A percentile compares a stretch with the other conserved stretches of the same genome.
phyloP scores from a whole-genome alignment of 169 alveolate species.

The Ichthyophthirius multifiliis region DNA sequence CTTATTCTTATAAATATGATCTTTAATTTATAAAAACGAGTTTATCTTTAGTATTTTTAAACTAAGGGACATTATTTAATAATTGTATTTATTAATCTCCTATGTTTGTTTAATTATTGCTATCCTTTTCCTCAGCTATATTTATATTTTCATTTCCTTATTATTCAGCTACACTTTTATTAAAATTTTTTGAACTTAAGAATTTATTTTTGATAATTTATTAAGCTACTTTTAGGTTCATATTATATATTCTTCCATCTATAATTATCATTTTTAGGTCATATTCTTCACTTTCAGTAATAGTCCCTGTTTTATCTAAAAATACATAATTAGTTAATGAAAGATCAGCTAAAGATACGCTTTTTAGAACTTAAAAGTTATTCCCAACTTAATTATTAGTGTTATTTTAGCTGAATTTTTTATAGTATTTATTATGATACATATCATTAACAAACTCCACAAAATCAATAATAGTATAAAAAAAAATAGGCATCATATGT shows the following conservation, averaged over 20 bases:
- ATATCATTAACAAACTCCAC: background rate
- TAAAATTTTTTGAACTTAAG: background rate
- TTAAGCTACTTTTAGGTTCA: background rate
- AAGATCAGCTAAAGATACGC: background rate
- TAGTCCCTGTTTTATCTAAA: conserved; percentile 1
- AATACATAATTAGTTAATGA: background rate
- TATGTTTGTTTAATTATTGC: no score
- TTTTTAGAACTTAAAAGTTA: background rate
- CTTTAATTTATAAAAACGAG: no score
- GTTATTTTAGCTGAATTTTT: background rate
- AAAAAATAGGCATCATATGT: background rate
- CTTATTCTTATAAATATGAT: no score
- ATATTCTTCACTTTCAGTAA: background rate
- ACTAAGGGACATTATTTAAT: no score
- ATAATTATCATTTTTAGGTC: background rate
- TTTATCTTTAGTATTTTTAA: no score
- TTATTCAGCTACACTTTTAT: background rate
- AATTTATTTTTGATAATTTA: background rate
- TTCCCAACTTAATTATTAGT: background rate
- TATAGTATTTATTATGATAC: background rate
- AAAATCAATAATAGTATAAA: background rate
- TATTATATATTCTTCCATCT: background rate
- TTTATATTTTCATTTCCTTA: background rate
- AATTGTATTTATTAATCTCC: no score
- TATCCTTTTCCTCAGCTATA: background rate